phyloP scores from a whole-genome alignment of 148 eudicot genomes.

The Vaccinium myrtillus region DNA sequence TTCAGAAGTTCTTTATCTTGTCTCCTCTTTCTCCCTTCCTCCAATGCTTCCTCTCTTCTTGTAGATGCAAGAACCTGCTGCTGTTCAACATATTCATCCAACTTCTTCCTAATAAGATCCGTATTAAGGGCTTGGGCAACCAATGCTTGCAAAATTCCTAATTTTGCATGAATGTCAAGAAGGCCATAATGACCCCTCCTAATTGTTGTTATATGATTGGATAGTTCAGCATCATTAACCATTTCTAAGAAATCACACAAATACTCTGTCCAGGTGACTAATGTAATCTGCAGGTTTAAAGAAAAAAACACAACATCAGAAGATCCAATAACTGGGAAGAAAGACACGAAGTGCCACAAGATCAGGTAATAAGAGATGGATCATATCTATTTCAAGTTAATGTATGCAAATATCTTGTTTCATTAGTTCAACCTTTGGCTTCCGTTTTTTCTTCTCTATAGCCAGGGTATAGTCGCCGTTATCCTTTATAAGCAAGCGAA shows the following conservation, averaged over 20 bases:
- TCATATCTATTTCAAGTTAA: background rate
- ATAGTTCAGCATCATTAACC: constrained; percentile 43
- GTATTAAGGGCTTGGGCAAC: constrained; percentile 56
- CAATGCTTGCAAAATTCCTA: constrained; percentile 63
- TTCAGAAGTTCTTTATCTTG: constrained; percentile 73
- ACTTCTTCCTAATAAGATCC: constrained; percentile 52
- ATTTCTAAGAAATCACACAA: constrained; percentile 84
- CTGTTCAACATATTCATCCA: constrained; percentile 77
- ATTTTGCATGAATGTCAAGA: constrained; percentile 57
- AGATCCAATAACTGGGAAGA: background rate
- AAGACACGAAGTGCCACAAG: background rate
- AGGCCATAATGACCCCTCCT: constrained; percentile 90
- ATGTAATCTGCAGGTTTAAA: constrained; percentile 58
- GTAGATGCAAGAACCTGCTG: constrained; percentile 66
- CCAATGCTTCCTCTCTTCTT: constrained; percentile 77
- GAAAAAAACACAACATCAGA: constrained; percentile 16
- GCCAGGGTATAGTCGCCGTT: constrained; percentile 51
- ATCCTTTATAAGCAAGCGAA: constrained; percentile 75
- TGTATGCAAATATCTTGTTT: constrained; percentile 4
- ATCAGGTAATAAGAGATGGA: background rate
- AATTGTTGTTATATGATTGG: constrained; percentile 57
- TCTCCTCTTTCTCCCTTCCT: constrained; percentile 82
- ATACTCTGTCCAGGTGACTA: constrained; percentile 79
- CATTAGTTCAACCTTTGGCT: constrained; percentile 62
- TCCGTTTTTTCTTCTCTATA: constrained; percentile 55